Conservation (phyloP, 2,329 filamentous ascomycete genomes). For the Alternaria sp. region DNA sequence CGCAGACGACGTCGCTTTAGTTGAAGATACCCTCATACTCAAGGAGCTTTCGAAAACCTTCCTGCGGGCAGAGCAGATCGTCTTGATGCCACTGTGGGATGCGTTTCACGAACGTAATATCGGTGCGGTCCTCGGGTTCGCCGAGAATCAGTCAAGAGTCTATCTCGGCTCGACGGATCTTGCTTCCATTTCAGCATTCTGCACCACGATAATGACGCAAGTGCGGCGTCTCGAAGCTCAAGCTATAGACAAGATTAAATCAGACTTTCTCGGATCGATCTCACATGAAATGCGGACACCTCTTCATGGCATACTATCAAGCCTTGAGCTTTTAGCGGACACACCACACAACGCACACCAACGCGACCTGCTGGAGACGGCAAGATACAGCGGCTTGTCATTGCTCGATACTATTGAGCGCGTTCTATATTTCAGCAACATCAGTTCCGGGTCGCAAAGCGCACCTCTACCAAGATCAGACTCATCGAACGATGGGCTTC, state of each 20-base stretch:
- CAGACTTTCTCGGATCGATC: conserved; percentile 10
- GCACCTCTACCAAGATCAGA: neutral
- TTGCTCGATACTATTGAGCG: conserved; percentile 11
- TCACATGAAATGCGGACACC: conserved; percentile 14
- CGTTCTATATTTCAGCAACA: conserved; percentile 12
- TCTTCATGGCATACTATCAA: conserved; percentile 7
- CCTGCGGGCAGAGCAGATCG: neutral
- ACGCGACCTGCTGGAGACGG: conserved; percentile 5
- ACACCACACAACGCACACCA: conserved; percentile 5
- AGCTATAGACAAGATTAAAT: conserved; percentile 12
- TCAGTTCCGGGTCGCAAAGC: neutral
- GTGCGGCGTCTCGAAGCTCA: conserved; percentile 10
- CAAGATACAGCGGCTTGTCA: conserved; percentile 6
- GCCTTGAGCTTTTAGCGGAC: conserved; percentile 7
- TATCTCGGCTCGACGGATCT: conserved; percentile 10
- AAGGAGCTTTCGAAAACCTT: conserved; percentile 2
- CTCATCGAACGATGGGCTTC: neutral
- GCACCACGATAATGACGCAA: conserved; percentile 13
- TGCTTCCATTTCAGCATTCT: conserved; percentile 9
- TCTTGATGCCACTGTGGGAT: conserved; percentile 11
- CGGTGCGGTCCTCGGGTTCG: conserved; percentile 8
- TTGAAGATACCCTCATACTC: neutral
- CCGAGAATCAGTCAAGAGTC: conserved; percentile 5
- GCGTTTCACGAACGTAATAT: conserved; percentile 10
- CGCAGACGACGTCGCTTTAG: neutral